Evolutionary conservation across 1,139 yeast genomes (phyloP).

Genomic region (Waltiozyma solani): DNA sequence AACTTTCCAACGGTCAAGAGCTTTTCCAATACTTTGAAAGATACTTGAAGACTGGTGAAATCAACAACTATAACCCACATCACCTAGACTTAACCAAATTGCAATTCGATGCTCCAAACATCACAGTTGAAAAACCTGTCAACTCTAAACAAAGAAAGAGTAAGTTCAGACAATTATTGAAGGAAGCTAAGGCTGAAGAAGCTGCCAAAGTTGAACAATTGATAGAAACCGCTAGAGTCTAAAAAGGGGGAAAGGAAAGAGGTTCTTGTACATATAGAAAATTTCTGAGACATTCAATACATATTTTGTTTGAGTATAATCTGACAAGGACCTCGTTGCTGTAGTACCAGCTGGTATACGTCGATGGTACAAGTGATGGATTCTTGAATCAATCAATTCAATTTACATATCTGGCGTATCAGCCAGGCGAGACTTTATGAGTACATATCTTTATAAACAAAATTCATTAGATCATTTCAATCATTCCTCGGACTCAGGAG

Average conservation of each 20-base stretch:
- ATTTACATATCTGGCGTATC: too few species aligned
- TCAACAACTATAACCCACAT: slow-evolving; percentile 64
- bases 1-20: slow-evolving; percentile 34
- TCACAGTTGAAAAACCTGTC: slow-evolving; percentile 33
- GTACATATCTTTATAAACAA: too few species aligned
- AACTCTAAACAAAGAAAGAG: slow-evolving; percentile 29
- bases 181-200: slow-evolving; percentile 32
- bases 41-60: slow-evolving; percentile 36
- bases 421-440: too few species aligned
- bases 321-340: too few species aligned
- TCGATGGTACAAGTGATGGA: too few species aligned
- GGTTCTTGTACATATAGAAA: not conserved
- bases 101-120: slow-evolving; percentile 38
- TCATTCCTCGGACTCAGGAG: too few species aligned
- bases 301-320: too few species aligned
- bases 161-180: slow-evolving; percentile 31
- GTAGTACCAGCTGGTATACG: too few species aligned
- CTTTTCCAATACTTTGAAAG: slow-evolving; percentile 35
- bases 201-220: slow-evolving; percentile 25
- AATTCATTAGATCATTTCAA: too few species aligned
- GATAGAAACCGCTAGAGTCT: slow-evolving; percentile 24
- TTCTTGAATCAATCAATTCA: too few species aligned
- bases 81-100: slow-evolving; percentile 53
- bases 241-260: too few species aligned
- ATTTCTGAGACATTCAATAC: too few species aligned